Base-by-base conservation (phyloP, 192 early-diverging fungal species). In the Coemansia sp. region DNA sequence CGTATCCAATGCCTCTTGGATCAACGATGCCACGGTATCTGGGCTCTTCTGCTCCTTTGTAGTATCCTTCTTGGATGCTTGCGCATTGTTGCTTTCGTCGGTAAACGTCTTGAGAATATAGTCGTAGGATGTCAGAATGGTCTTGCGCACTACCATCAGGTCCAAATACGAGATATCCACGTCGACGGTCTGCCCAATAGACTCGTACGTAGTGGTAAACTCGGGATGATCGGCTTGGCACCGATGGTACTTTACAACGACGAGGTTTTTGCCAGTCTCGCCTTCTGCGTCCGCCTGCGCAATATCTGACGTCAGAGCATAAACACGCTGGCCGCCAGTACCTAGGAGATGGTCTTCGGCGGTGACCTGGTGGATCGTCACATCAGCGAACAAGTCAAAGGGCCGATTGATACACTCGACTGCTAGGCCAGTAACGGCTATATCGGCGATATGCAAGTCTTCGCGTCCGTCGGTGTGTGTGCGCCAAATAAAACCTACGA, bases 61-160 rank as follows among this genome's bases (percentile, higher is more conserved):
- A 53, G 15, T 49, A 22, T 44, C 46, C 65, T 43, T 27, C 29
- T 15, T 53, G 24, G n/a, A 43, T 18, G 18, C 57, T 39, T 75
- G 63, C 33, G 65, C 41, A 16, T 80, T 82, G 53, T 38, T 57
- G 38, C 43, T 44, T 6, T 74, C 82, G 50, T 84, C 82, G 6
- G 78, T 80, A 76, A 95, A 95, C 7, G 92, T 92, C 50, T 89
- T 88, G 15, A 94, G 71, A 6, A 96, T 81, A 69, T 94, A 96
- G 65, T 95, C 91, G 76, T 97, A 95, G 11, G 95, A 79, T 9
- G 87, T 90, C 69, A 97, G 76, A 13, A 99, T 91, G 62, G 91
- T 92, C 72, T 91, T 92, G 34, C 91, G 90, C 11, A 94, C 92
- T 2, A 98, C 84, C 62, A 96, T 91, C 68, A 98, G 83, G 31